Evolutionary conservation across 2,329 filamentous ascomycete genomes (phyloP), one percentile per base, ranked within the genome.

Genomic region (Lizonia empirigonia): DNA sequence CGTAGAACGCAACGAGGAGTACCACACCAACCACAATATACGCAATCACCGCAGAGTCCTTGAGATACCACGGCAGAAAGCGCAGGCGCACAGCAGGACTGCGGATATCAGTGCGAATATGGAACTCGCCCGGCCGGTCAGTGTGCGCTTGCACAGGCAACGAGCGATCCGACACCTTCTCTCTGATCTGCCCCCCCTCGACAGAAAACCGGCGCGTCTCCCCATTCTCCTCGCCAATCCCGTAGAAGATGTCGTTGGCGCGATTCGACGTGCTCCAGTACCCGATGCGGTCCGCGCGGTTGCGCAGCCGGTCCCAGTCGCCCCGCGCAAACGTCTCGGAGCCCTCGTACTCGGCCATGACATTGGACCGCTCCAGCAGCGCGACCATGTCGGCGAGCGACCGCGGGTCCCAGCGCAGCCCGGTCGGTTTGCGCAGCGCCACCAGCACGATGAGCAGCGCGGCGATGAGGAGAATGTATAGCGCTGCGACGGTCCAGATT

Each of bases 401-500:
- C 36, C 87, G 81, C 2, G 91, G 83, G 67, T 96, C 91, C 92
- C 92, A 97, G 65, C 88, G 82, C 55, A 96, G 77, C 0, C 91
- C 91, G 0, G 91, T 95, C 62, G 80, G 81, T 23, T 82, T 79
- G 18, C 79, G 74, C 75, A 92, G 90, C 56, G 84, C 87, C n/a
- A 84, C 57, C 56, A 87, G 75, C 3, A 92, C 69, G 1, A 84
- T 72, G 9, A 83, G 46, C 2, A 85, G 64, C 1, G 86, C 84
- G 6, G 83, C 60, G 2, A 87, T 65, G 37, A 93, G 74, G 4
- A 91, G 71, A 26, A 87, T 72, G 73, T 96, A 97, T 1, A 96
- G 72, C 0, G 77, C 85, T 23, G 94, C 83, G 20, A 91, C 77
- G 0, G 86, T 83, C 91, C 91, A 97, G 20, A 88, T 85, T 18